Evolutionary conservation across 2,329 filamentous ascomycete genomes (phyloP).

Genomic region (Pseudocercospora fijiensis): DNA sequence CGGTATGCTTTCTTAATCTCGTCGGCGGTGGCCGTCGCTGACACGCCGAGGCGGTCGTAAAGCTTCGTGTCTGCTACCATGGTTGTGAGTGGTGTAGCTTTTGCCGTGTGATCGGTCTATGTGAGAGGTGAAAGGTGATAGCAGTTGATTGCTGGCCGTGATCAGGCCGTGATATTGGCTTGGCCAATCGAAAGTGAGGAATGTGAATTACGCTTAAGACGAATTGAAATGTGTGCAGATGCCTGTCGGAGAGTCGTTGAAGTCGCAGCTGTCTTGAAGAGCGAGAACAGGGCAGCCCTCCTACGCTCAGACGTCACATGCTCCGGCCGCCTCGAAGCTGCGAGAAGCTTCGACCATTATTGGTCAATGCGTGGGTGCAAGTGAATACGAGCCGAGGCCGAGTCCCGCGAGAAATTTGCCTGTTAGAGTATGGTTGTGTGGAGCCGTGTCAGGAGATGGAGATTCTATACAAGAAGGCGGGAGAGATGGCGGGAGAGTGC

Average conservation of each 20-base stretch:
- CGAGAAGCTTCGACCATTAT: slow-evolving; percentile 13
- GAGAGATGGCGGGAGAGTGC: neutral
- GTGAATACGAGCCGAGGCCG: neutral
- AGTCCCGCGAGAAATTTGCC: neutral
- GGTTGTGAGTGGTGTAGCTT: slow-evolving; percentile 35
- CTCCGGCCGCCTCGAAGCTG: slow-evolving; percentile 5
- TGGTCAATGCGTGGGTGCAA: neutral
- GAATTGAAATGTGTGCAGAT: slow-evolving; percentile 8
- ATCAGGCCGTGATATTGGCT: slow-evolving; percentile 11
- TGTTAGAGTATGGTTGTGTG: neutral
- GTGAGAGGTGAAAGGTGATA: neutral
- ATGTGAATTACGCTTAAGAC: slow-evolving; percentile 6
- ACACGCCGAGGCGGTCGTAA: slow-evolving; percentile 81
- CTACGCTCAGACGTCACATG: slow-evolving; percentile 9
- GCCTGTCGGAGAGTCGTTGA: neutral
- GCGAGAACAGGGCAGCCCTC: slow-evolving; percentile 1
- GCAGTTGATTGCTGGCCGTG: slow-evolving; percentile 9
- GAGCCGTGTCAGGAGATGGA: neutral
- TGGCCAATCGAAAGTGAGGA: slow-evolving; percentile 8
- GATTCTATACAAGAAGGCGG: neutral
- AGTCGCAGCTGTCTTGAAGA: slow-evolving; percentile 1
- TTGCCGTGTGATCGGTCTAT: slow-evolving; percentile 14
- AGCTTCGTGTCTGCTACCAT: slow-evolving; percentile 97
- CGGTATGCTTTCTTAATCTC: slow-evolving; percentile 97
- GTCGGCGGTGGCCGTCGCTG: slow-evolving; percentile 78